Evolutionary conservation across 257 asterid species (phyloP).

Genomic region (Nicotiana undulata): DNA sequence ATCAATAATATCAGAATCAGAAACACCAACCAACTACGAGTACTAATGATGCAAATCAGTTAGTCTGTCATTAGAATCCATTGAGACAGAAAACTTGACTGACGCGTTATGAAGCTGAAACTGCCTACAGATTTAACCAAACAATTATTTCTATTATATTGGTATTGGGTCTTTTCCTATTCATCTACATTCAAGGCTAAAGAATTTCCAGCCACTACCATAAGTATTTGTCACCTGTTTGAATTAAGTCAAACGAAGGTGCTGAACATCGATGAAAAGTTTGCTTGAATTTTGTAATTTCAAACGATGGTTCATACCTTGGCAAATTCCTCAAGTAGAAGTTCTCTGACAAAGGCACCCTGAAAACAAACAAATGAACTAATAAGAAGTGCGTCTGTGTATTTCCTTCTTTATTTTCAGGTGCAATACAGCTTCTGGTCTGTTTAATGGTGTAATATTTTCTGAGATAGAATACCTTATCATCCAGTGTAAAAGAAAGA

Average conservation of each 20-base stretch:
- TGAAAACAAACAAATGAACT: constrained; percentile 26
- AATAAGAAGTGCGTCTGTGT: background rate
- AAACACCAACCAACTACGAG: background rate
- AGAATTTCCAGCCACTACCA: background rate
- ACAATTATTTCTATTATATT: background rate
- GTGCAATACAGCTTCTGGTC: background rate
- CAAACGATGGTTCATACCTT: constrained; percentile 45
- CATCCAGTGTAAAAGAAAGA: constrained; percentile 59
- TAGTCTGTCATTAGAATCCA: background rate
- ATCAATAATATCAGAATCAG: background rate
- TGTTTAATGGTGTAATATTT: background rate
- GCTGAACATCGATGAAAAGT: background rate
- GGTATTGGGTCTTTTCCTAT: background rate
- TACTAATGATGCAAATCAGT: background rate
- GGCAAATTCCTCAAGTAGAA: constrained; percentile 70
- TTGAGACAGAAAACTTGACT: background rate
- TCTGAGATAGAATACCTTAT: constrained; percentile 46
- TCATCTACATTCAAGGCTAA: background rate
- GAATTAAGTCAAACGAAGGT: background rate
- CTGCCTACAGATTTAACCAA: background rate
- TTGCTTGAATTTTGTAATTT: background rate
- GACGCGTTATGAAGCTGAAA: background rate
- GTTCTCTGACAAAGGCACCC: constrained; percentile 81
- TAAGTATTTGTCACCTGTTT: background rate
- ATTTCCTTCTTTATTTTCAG: background rate